Evolutionary conservation across 495 filamentous ascomycete species (phyloP).

Genomic region (Hypoxylon lenormandii): DNA sequence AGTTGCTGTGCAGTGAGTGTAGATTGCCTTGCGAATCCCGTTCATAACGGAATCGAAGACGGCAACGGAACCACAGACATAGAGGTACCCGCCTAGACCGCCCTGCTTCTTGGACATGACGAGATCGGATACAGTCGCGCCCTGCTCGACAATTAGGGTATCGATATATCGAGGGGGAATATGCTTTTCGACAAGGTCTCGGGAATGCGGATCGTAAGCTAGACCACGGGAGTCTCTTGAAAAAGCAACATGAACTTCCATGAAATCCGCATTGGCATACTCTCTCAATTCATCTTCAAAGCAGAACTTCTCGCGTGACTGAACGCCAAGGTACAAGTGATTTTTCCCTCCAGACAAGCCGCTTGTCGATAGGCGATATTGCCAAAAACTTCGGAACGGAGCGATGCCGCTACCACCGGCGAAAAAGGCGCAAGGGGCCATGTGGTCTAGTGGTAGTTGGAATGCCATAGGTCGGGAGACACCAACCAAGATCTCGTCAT

Average conservation of each 20-base stretch:
- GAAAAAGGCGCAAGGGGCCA: conserved; percentile 64
- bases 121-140: conserved; percentile 61
- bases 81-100: conserved; percentile 64
- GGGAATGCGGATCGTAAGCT: conserved; percentile 55
- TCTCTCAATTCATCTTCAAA: conserved; percentile 64
- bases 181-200: conserved; percentile 59
- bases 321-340: conserved; percentile 64
- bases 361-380: conserved; percentile 54
- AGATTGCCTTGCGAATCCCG: conserved; percentile 64
- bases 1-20: conserved; percentile 61
- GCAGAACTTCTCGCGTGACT: conserved; percentile 64
- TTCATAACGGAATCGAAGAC: conserved; percentile 67
- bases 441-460: conserved; percentile 60
- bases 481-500: conserved; percentile 60
- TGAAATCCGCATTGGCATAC: conserved; percentile 60
- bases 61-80: conserved; percentile 65
- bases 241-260: conserved; percentile 65
- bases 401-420: conserved; percentile 65
- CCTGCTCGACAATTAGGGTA: conserved; percentile 62
- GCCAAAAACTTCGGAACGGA: conserved; percentile 66
- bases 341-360: conserved; percentile 57
- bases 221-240: conserved; percentile 62
- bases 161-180: conserved; percentile 66
- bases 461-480: conserved; percentile 64
- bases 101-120: conserved; percentile 67